Conservation (phyloP, 495 filamentous ascomycete species). For the Pseudoneurospora amorphoporcata region DNA sequence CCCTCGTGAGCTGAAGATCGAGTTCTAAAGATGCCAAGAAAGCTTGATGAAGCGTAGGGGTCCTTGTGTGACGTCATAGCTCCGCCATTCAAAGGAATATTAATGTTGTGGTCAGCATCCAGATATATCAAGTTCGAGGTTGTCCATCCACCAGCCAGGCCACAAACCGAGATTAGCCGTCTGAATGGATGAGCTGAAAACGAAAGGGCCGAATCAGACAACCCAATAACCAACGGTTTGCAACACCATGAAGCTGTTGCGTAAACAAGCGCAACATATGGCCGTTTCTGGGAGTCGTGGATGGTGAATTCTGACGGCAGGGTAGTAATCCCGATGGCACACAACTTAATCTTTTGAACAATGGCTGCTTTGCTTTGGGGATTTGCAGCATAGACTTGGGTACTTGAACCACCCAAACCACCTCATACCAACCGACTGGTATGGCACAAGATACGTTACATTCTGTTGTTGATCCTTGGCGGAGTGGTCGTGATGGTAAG, state of each 20-base stretch:
- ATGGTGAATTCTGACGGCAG: neutral
- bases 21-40: neutral
- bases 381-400: neutral
- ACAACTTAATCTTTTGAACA: neutral
- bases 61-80: neutral
- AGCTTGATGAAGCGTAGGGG: neutral
- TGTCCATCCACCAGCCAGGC: neutral
- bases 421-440: neutral
- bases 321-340: neutral
- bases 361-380: neutral
- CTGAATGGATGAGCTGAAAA: neutral
- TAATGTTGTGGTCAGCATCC: neutral
- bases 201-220: neutral
- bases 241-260: neutral
- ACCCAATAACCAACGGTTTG: neutral
- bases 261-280: neutral
- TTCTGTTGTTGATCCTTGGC: neutral
- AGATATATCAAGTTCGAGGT: neutral
- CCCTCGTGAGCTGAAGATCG: neutral
- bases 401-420: neutral
- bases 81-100: neutral
- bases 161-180: neutral
- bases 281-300: neutral
- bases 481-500: neutral
- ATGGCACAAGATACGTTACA: neutral